A percentile compares a stretch with the other conserved stretches of the same genome.
Conservation (phyloP, 2,329 filamentous ascomycete genomes). For the Monosporascus sp. region DNA sequence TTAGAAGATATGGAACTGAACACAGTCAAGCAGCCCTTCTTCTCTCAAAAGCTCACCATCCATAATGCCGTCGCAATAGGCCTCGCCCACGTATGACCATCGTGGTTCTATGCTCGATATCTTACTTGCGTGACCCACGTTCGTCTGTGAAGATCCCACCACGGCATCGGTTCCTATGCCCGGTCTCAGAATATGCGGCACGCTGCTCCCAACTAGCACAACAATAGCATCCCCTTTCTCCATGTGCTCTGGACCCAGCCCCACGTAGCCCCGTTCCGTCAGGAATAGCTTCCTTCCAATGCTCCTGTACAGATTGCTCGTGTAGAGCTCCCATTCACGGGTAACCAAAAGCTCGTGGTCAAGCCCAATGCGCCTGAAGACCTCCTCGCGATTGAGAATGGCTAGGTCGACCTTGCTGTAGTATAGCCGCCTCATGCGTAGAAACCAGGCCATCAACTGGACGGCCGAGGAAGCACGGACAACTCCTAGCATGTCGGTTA, state of each 20-base stretch:
- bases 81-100: constrained; percentile 27
- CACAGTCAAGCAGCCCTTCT: not conserved
- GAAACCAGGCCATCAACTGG: not conserved
- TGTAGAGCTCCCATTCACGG: constrained; percentile 7
- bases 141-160: not conserved
- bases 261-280: constrained; percentile 24
- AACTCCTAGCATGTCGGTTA: constrained; percentile 2
- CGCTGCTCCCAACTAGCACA: constrained; percentile 24
- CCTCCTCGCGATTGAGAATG: not conserved
- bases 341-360: not conserved
- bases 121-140: no score
- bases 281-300: constrained; percentile 18
- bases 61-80: constrained; percentile 31
- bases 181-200: constrained; percentile 22
- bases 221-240: constrained; percentile 20
- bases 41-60: constrained; percentile 22
- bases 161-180: not conserved
- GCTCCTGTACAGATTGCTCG: constrained; percentile 8
- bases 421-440: not conserved
- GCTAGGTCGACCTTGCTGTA: not conserved
- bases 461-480: constrained; percentile 1
- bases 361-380: constrained; percentile 1
- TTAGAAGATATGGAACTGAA: not conserved
- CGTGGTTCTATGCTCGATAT: not conserved
- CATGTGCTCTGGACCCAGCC: constrained; percentile 21